These are phyloP conservation scores for Porogramme epimiltina DNA, from an alignment of 1,284 basidiomycete species.

Conservation along the genomic window DNA sequence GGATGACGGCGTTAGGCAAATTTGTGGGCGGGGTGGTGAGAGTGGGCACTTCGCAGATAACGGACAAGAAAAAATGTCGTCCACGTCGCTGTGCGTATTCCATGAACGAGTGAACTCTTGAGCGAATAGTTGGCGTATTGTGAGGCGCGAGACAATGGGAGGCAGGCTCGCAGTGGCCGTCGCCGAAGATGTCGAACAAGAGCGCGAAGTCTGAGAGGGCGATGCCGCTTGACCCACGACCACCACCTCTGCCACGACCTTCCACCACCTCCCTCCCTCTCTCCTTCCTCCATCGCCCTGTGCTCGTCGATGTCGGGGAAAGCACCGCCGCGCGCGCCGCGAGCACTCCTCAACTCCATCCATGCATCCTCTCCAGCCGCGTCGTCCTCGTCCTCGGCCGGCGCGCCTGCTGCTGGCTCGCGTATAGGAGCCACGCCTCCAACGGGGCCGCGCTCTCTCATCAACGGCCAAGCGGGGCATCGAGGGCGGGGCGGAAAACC, in stretches of 20 bases:
- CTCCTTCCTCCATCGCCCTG: slow-evolving; percentile 15
- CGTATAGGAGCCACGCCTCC: slow-evolving; percentile 53
- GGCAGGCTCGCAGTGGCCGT: slow-evolving; percentile 9
- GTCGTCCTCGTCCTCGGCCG: slow-evolving; percentile 27
- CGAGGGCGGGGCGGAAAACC: slow-evolving; percentile 29
- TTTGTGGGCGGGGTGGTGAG: background rate
- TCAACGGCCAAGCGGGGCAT: slow-evolving; percentile 32
- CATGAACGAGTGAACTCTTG: slow-evolving; percentile 9
- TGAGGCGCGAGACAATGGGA: slow-evolving; percentile 11
- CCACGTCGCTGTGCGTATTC: slow-evolving; percentile 15
- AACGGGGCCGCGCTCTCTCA: slow-evolving; percentile 59
- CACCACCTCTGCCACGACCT: slow-evolving; percentile 23
- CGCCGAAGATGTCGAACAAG: slow-evolving; percentile 21
- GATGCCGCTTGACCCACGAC: slow-evolving; percentile 27
- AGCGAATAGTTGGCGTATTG: slow-evolving; percentile 4
- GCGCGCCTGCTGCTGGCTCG: slow-evolving; percentile 31
- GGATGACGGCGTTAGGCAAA: background rate
- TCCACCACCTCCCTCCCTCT: slow-evolving; percentile 7
- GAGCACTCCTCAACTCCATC: slow-evolving; percentile 58
- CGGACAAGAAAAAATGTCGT: slow-evolving; percentile 11
- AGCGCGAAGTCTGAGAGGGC: slow-evolving; percentile 23
- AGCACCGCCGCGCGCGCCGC: slow-evolving; percentile 70
- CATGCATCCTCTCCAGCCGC: slow-evolving; percentile 27
- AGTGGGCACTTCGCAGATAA: slow-evolving; percentile 4
- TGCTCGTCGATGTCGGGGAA: slow-evolving; percentile 63